A percentile compares a stretch with the other conserved stretches of the same genome.
Conservation (phyloP, 257 asterid genomes). For the Solanum virginianum region DNA sequence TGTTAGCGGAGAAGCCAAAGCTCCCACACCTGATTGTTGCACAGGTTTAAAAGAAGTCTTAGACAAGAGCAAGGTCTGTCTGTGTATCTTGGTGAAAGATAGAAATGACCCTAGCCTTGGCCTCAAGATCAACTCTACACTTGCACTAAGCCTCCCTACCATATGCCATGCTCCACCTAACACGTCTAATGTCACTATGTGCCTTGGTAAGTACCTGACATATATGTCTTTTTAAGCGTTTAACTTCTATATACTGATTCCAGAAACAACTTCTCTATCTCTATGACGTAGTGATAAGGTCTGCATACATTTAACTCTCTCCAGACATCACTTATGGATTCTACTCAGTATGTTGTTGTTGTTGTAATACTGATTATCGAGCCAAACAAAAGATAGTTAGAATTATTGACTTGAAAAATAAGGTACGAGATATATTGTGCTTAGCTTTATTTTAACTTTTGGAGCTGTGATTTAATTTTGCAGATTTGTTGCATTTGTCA, state of each 20-base stretch:
- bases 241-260: neutral
- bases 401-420: neutral
- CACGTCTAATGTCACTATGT: slow-evolving; percentile 19
- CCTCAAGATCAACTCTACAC: slow-evolving; percentile 53
- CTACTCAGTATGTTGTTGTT: too few species aligned
- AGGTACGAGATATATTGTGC: neutral
- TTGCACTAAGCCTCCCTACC: slow-evolving; percentile 48
- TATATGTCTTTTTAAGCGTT: neutral
- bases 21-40: slow-evolving; percentile 64
- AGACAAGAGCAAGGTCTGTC: slow-evolving; percentile 31
- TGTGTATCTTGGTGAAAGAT: slow-evolving; percentile 66
- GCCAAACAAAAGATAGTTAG: neutral
- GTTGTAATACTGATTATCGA: neutral
- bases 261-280: too few species aligned
- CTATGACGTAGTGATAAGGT: too few species aligned
- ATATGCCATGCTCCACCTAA: slow-evolving; percentile 31
- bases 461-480: neutral
- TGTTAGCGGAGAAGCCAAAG: slow-evolving; percentile 41
- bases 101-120: slow-evolving; percentile 63
- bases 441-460: neutral
- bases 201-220: slow-evolving; percentile 28
- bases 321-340: too few species aligned
- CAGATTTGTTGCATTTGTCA: slow-evolving; percentile 62
- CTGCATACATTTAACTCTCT: too few species aligned
- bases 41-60: slow-evolving; percentile 37